Conservation (phyloP, 176 grass and related monocot species). For the Oryza officinalis region DNA sequence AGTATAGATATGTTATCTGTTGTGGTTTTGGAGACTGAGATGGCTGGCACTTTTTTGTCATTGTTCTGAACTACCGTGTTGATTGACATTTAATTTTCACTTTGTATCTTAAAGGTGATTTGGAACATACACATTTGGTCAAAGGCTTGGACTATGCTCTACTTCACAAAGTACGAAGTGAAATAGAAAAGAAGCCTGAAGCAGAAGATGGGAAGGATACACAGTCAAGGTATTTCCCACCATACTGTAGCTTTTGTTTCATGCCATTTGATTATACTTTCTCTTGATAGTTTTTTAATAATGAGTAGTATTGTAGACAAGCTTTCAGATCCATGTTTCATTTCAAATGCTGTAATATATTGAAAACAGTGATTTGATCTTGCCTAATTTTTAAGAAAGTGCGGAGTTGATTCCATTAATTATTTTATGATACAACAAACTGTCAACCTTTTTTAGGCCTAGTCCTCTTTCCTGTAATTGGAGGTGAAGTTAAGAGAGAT, state of each 20-base stretch:
- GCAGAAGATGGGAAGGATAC: slow-evolving; percentile 77
- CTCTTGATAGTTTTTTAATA: neutral
- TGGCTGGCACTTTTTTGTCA: neutral
- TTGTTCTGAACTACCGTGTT: slow-evolving; percentile 1
- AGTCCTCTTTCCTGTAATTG: slow-evolving; percentile 10
- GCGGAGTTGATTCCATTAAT: neutral
- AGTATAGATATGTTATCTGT: slow-evolving; percentile 27
- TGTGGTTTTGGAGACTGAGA: neutral
- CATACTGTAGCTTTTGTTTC: slow-evolving; percentile 3
- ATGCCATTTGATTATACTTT: slow-evolving; percentile 24
- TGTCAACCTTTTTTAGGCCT: neutral
- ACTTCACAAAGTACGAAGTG: slow-evolving; percentile 97
- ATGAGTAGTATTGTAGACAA: neutral
- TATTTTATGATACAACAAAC: neutral
- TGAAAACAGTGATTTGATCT: neutral
- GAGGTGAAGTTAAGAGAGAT: neutral
- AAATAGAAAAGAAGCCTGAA: slow-evolving; percentile 98
- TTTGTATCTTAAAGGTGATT: slow-evolving; percentile 72
- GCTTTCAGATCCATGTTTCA: neutral
- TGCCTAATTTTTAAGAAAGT: neutral
- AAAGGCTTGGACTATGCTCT: slow-evolving; percentile 99
- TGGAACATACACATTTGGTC: slow-evolving; percentile 99
- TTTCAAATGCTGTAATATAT: slow-evolving; percentile 4
- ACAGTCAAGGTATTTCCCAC: slow-evolving; percentile 61
- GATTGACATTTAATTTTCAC: slow-evolving; percentile 16